These are phyloP conservation scores for Ogataea saltuana DNA, from an alignment of 805 yeast species.

Conservation along the genomic window DNA sequence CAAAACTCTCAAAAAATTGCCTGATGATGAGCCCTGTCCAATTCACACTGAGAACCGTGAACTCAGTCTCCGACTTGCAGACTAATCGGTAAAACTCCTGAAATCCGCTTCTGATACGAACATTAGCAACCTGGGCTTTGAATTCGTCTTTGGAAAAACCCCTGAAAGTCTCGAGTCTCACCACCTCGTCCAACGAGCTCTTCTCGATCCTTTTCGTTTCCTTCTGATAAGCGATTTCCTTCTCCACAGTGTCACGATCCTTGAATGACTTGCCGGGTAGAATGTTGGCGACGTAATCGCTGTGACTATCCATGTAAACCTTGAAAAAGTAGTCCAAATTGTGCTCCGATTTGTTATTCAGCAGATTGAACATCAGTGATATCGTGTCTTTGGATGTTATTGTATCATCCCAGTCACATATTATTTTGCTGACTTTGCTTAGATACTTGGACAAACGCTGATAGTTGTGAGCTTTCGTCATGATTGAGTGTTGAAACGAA, in stretches of 20 bases:
- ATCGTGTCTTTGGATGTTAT: slow-evolving; percentile 58
- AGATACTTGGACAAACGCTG: slow-evolving; percentile 16
- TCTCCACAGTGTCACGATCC: slow-evolving; percentile 34
- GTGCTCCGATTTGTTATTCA: slow-evolving; percentile 41
- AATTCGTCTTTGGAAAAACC: slow-evolving; percentile 40
- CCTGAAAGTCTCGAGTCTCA: slow-evolving; percentile 40
- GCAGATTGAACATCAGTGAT: slow-evolving; percentile 48
- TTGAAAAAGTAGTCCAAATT: slow-evolving; percentile 45
- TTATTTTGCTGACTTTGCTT: slow-evolving; percentile 27
- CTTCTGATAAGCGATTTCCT: slow-evolving; percentile 48
- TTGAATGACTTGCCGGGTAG: slow-evolving; percentile 32
- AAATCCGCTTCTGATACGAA: slow-evolving; percentile 44
- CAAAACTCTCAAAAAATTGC: slow-evolving; percentile 26
- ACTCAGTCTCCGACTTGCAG: slow-evolving; percentile 6
- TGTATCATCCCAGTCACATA: slow-evolving; percentile 71
- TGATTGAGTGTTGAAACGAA: slow-evolving; percentile 1
- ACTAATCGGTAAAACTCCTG: slow-evolving; percentile 29
- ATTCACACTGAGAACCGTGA: slow-evolving; percentile 54
- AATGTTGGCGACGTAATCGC: slow-evolving; percentile 28
- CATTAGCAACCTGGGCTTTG: slow-evolving; percentile 36
- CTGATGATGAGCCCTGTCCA: slow-evolving; percentile 57
- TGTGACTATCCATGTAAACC: slow-evolving; percentile 42
- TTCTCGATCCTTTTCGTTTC: slow-evolving; percentile 48
- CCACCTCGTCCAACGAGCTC: slow-evolving; percentile 47
- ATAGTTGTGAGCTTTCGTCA: slow-evolving; percentile 22